A percentile compares a stretch with the other conserved stretches of the same genome.
Conservation (phyloP, 2,329 filamentous ascomycete species). For the Huntiella abstrusa region DNA sequence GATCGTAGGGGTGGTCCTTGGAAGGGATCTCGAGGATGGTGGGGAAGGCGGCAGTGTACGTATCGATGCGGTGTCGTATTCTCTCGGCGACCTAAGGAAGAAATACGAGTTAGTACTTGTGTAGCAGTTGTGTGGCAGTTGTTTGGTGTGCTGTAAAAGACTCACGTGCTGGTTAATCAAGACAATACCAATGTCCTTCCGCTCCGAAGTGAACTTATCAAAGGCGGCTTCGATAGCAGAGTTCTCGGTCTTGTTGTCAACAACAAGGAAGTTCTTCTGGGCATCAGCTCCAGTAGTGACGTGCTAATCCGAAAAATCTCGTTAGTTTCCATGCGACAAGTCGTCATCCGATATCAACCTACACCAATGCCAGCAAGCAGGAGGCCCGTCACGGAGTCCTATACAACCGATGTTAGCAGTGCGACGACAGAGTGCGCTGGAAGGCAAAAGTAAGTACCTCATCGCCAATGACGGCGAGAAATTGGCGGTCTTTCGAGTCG, state of each 20-base stretch:
- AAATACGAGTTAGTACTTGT: not conserved
- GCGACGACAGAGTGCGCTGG: not conserved
- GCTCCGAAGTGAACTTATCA: constrained; percentile 66
- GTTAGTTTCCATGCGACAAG: not conserved
- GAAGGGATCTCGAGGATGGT: constrained; percentile 90
- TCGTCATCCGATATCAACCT: constrained; percentile 15
- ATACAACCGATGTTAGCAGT: constrained; percentile 11
- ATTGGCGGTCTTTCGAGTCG: constrained; percentile 70
- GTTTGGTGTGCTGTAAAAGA: not conserved
- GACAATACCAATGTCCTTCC: constrained; percentile 93
- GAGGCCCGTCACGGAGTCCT: constrained; percentile 94
- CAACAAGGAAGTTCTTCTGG: constrained; percentile 95
- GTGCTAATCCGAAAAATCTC: constrained; percentile 39
- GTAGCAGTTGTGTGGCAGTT: not conserved
- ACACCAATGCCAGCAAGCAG: constrained; percentile 91
- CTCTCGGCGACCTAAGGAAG: constrained; percentile 61
- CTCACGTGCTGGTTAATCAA: constrained; percentile 93
- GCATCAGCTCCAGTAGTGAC: constrained; percentile 75
- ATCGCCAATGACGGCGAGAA: constrained; percentile 93
- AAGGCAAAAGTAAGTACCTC: constrained; percentile 39
- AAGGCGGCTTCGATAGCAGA: constrained; percentile 78
- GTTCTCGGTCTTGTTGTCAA: constrained; percentile 83
- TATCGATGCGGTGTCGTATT: constrained; percentile 80
- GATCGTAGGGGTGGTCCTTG: constrained; percentile 97
- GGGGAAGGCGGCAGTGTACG: constrained; percentile 89